Base-by-base conservation (phyloP, 768 basidiomycete genomes). In the Brasilioporus rufonigricans region DNA sequence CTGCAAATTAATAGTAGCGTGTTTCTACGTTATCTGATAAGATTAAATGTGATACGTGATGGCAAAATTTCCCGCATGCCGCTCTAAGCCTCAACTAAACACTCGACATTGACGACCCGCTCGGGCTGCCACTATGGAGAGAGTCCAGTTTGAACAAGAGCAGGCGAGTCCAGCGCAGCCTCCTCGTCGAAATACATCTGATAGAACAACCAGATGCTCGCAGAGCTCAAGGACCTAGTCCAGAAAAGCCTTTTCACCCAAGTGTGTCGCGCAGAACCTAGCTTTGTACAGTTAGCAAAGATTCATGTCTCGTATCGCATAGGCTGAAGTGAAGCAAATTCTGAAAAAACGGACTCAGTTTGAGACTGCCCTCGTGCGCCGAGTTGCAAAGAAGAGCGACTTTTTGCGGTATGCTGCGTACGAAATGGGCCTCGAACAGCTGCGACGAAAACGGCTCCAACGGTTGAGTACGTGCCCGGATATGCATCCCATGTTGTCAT, bases 61-160 rank as follows among this genome's bases (percentile, higher is more conserved):
- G n/a, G n/a, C n/a, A 32, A 48, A 46, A 26, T 43, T 59, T 60
- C 49, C 52, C 59, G 59, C 58, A n/a, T n/a, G 53, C 19, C 18
- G 16, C 1, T 38, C 19, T 23, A 29, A 29, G 27, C 27, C 32
- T n/a, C 9, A 14, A 19, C 11, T 23, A 3, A 12, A 41, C 32
- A 18, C 55, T 38, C 14, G 36, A 40, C 57, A 29, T 26, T 9
- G 44, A 52, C 56, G 19, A 29, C 19, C 48, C 2, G n/a, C n/a
- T n/a, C 21, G n/a, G 1, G 24, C 33, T 12, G n/a, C 44, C 61
- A 72, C 23, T 56, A 95, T 98, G 94, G 94, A 98, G 80, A 82
- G 91, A 60, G 93, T 96, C 0, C 89, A 96, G 55, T 95, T 88
- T 64, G 86, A 95, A 73, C 90, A 95, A 71, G 93, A 96, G 85